A percentile compares a stretch with the other conserved stretches of the same genome.
These are phyloP conservation scores for Leccinum pellstonianum DNA, from an alignment of 768 basidiomycete genomes.

Conservation along the genomic window DNA sequence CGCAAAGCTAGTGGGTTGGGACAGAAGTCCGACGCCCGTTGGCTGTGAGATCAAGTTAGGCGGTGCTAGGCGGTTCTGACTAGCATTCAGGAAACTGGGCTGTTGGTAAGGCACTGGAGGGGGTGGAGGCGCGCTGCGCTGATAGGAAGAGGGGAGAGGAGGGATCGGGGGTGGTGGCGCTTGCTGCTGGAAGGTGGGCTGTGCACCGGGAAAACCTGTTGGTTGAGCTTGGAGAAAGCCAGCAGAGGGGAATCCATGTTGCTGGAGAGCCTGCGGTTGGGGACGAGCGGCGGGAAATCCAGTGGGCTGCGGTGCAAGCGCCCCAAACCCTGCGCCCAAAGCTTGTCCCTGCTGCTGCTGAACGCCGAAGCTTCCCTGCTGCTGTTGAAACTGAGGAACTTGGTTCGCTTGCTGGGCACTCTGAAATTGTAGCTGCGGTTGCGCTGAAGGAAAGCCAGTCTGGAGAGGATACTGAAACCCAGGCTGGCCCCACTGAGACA, in stretches of 20 bases:
- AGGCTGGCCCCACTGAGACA: constrained; percentile 79
- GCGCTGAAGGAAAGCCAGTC: constrained; percentile 56
- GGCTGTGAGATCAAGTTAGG: constrained; percentile 21
- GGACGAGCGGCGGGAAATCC: constrained; percentile 39
- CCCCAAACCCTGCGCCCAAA: constrained; percentile 36
- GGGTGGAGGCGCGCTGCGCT: constrained; percentile 44
- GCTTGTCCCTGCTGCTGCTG: constrained; percentile 23
- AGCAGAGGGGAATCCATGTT: constrained; percentile 42
- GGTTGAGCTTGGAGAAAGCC: constrained; percentile 50
- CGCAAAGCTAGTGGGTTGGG: constrained; percentile 47
- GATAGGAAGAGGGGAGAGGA: constrained; percentile 60
- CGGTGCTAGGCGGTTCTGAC: constrained; percentile 43
- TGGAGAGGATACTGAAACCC: constrained; percentile 74
- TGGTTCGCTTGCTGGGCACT: constrained; percentile 33
- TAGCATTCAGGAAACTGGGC: constrained; percentile 53
- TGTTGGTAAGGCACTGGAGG: constrained; percentile 38
- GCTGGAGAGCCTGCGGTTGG: constrained; percentile 38
- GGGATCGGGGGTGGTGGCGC: constrained; percentile 57
- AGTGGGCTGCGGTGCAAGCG: constrained; percentile 62
- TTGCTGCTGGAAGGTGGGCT: constrained; percentile 36
- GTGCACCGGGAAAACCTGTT: constrained; percentile 43
- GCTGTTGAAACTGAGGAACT: constrained; percentile 41
- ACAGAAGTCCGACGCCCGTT: constrained; percentile 25
- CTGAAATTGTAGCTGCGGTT: constrained; percentile 48
- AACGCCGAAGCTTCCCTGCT: constrained; percentile 35